Percentiles rank a stretch among this genome's conserved stretches.
Conservation (phyloP, 495 filamentous ascomycete species). For the Symbiotaphrina buchneri region DNA sequence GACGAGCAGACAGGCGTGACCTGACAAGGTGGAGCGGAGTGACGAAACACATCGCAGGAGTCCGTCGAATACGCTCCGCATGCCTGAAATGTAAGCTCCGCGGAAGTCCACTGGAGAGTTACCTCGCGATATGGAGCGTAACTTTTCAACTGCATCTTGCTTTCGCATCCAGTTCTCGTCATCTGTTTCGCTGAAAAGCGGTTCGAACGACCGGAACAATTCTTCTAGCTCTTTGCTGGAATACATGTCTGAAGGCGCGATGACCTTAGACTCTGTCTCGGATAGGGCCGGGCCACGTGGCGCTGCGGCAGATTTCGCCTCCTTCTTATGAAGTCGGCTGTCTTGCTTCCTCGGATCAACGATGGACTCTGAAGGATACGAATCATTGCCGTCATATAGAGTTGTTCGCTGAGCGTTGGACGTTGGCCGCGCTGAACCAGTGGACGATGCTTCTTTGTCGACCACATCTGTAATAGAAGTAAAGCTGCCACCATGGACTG, state of each 20-base stretch:
- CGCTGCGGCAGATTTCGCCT: no score
- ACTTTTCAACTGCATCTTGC: conserved; percentile 51
- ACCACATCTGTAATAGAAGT: no score
- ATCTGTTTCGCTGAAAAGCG: conserved; percentile 62
- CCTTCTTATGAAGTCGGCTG: no score
- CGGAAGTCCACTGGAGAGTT: conserved; percentile 65
- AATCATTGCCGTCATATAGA: no score
- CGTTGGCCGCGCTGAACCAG: no score
- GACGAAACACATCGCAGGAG: conserved; percentile 77
- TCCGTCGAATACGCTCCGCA: conserved; percentile 62
- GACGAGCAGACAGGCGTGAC: conserved; percentile 60
- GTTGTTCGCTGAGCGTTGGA: no score
- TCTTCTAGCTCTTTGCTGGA: conserved; percentile 71
- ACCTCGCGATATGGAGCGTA: conserved; percentile 58
- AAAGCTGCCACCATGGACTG: no score
- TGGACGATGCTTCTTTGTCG: no score
- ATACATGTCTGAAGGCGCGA: conserved; percentile 64
- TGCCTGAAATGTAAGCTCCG: conserved; percentile 36
- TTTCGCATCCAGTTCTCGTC: conserved; percentile 74
- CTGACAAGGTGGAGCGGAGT: conserved; percentile 71
- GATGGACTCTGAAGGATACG: no score
- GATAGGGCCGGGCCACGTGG: no score
- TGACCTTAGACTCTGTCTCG: no score
- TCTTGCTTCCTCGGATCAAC: no score
- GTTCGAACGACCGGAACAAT: conserved; percentile 54